Base-by-base conservation (phyloP, 306 rosid genomes). In the Macrotyloma uniflorum region DNA sequence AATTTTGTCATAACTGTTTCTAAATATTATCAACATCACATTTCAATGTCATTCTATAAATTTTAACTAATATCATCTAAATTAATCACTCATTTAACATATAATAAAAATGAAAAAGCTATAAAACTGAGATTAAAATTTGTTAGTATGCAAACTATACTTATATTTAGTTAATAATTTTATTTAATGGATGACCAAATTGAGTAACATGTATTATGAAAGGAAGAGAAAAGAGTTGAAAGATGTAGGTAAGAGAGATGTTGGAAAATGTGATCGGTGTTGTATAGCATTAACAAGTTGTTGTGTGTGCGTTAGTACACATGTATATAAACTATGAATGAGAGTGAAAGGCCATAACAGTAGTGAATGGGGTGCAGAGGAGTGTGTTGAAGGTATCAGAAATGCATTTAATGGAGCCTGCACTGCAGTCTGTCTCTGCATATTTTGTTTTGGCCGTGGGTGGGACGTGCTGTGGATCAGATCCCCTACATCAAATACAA, bases 361-460 rank as follows among this genome's bases (percentile, higher is more conserved):
- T 10, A 1, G 43, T 69, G 76, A 74, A 58, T 49, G 69, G 26
- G 40, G 8, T 69, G 75, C 69, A 57, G 67, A 61, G 70, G 57
- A 40, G 47, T 23, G 59, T 64, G 50, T 68, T 70, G 49, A 54
- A 26, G 36, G 74, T 14, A 23, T 58, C 72, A 79, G 18, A 76
- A 53, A 30, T 19, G 74, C 87, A 72, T 84, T 84, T 38, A 84
- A 55, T 80, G 40, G 32, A 7, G 22, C 9, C 63, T 66, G 75
- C 59, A 64, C 6, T 72, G 74, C 68, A 65, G 49, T 42, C 67
- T 43, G 74, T 63, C 33, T 55, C 76, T 83, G 59, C 0, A 40
- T 62, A n/a, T n/a, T 46, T 61, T 55, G 76, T 77, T 77, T 77
- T 59, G 46, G 85, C 83, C 80, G 83, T 66, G 85, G 85, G 79